Evolutionary conservation across 768 basidiomycete genomes (phyloP), one percentile per base, ranked within the genome.

Genomic region (Chalciporus pseudorubinellus): DNA sequence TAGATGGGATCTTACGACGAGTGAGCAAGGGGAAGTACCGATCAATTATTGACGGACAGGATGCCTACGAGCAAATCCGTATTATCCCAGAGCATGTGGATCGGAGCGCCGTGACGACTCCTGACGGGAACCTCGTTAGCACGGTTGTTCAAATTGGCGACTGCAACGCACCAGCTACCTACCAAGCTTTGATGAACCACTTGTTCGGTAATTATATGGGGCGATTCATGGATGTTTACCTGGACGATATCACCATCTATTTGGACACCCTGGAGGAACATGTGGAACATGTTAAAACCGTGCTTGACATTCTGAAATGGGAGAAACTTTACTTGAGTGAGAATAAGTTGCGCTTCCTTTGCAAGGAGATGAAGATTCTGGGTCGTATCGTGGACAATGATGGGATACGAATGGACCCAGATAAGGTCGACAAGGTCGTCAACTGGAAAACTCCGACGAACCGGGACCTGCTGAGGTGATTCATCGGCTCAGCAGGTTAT

Each of bases 361-460:
- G 46, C 0, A 7, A 49, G 0, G 60, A 64, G 39, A 38, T 74
- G 16, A 66, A 71, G 39, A 48, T 72, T 9, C 56, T 76, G 1
- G 74, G 74, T 0, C 67, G 65, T 13, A 55, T 75, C 9, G 56
- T 78, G 1, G 63, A 68, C 31, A 63, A 70, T 24, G 26, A 69
- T 0, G 75, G 76, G 0, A 74, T 79, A 36, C 46, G 48, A 1
- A 76, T 77, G 72, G 74, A 77, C 43, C 72, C 72, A 0, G 56
- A 72, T 34, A 79, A 77, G 46, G 73, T 79, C 0, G 71, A 76
- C 36, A 52, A 55, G 0, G 60, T 77, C 0, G 7, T 63, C 1
- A 71, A 46, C 34, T 46, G 45, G 45, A 46, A 46, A 22, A 34
- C 34, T 3, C 45, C 45, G 2, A 34, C 24, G 3, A 24, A 46